Percentiles rank a stretch among this genome's conserved stretches.
Conservation (phyloP, 768 basidiomycete species). For the Nidularia sp. region DNA sequence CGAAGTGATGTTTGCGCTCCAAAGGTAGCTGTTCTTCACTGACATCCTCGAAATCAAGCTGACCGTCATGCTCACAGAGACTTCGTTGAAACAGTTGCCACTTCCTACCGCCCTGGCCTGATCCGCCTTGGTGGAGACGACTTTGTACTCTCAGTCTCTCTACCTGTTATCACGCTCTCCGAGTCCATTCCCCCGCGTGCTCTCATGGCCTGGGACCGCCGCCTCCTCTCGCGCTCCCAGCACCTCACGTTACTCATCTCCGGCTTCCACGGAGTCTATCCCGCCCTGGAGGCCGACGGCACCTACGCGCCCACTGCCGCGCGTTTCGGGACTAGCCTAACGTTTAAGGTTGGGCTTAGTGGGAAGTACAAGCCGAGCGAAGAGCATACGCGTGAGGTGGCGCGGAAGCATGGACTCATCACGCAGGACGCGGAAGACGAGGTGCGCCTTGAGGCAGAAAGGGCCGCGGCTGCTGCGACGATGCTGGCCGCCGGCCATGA, state of each 20-base stretch:
- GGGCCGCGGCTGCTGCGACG: slow-evolving; percentile 18
- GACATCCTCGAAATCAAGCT: slow-evolving; percentile 1
- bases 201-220: slow-evolving; percentile 71
- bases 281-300: slow-evolving; percentile 42
- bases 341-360: slow-evolving; percentile 63
- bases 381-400: slow-evolving; percentile 41
- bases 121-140: slow-evolving; percentile 46
- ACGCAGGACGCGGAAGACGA: slow-evolving; percentile 38
- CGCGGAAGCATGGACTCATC: slow-evolving; percentile 47
- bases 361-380: slow-evolving; percentile 54
- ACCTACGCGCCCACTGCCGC: slow-evolving; percentile 28
- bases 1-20: slow-evolving; percentile 18
- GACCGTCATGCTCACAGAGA: slow-evolving; percentile 32
- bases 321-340: slow-evolving; percentile 27
- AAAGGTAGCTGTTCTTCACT: slow-evolving; percentile 19
- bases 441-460: slow-evolving; percentile 25
- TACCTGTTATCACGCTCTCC: slow-evolving; percentile 50
- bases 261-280: slow-evolving; percentile 49
- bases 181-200: slow-evolving; percentile 57
- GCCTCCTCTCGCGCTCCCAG: slow-evolving; percentile 50
- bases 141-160: slow-evolving; percentile 50
- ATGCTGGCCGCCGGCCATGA: background rate
- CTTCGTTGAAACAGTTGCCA: slow-evolving; percentile 55
- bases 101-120: slow-evolving; percentile 57
- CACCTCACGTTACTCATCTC: slow-evolving; percentile 65